Evolutionary conservation across 371 early-diverging fungal genomes (phyloP).

Genomic region (Apophysomyces variabilis): DNA sequence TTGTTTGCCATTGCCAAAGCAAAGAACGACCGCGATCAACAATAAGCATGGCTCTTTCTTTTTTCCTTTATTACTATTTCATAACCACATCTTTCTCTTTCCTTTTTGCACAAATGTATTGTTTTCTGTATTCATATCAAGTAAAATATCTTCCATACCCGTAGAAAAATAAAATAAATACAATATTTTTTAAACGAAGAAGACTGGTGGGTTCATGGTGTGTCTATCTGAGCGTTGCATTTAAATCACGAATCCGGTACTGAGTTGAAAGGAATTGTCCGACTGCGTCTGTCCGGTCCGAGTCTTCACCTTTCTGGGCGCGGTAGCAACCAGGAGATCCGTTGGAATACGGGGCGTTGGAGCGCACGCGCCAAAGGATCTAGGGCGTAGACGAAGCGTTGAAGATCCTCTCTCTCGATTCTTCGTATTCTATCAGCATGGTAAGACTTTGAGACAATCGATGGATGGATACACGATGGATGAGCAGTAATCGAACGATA

Average conservation of each 20-base stretch:
- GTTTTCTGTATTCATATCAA: not conserved
- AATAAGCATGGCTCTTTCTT: not conserved
- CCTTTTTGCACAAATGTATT: not conserved
- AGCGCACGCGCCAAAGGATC: not conserved
- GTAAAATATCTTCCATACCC: not conserved
- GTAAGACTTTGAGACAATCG: not conserved
- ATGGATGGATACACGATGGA: conserved; percentile 3
- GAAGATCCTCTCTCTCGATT: conserved; percentile 8
- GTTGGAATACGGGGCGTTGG: not conserved
- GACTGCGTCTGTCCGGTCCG: no score
- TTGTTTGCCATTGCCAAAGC: conserved; percentile 14
- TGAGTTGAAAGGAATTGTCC: no score
- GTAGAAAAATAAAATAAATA: not conserved
- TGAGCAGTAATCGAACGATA: not conserved
- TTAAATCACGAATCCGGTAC: no score
- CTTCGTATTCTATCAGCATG: conserved; percentile 1
- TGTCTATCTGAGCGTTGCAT: no score
- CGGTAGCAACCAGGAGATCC: not conserved
- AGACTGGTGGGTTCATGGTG: no score
- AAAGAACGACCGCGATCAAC: conserved; percentile 7
- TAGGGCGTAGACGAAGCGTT: not conserved
- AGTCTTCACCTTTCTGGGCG: no score
- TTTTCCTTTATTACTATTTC: not conserved
- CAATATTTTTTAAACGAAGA: no score
- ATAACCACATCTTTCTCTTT: not conserved